Conservation (phyloP, 2,329 filamentous ascomycete species). For the Ramularia endophylla region DNA sequence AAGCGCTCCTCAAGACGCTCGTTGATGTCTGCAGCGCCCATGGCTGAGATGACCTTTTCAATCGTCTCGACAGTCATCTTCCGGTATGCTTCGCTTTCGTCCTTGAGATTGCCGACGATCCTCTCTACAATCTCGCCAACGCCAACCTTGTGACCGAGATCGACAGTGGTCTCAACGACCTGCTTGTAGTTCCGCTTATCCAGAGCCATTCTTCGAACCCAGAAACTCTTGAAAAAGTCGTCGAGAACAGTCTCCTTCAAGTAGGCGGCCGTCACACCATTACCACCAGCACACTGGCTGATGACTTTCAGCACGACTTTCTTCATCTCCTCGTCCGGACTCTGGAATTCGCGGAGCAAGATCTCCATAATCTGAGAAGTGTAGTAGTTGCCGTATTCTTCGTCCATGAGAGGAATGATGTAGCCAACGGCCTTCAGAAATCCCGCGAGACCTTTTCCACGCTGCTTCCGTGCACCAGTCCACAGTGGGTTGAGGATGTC, state of each 20-base stretch:
- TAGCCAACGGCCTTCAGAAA: constrained; percentile 97
- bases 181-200: constrained; percentile 98
- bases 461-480: constrained; percentile 93
- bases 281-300: constrained; percentile 88
- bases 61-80: constrained; percentile 99
- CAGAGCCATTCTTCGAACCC: constrained; percentile 93
- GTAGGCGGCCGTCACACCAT: constrained; percentile 91
- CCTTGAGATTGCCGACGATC: constrained; percentile 92
- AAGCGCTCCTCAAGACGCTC: constrained; percentile 88
- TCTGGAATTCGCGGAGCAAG: constrained; percentile 88
- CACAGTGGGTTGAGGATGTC: constrained; percentile 95
- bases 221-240: constrained; percentile 99
- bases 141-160: constrained; percentile 96
- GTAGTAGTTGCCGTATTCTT: constrained; percentile 99
- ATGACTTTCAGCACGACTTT: constrained; percentile 98
- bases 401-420: constrained; percentile 98
- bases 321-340: constrained; percentile 99
- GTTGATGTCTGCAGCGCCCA: constrained; percentile 90
- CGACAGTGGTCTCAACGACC: constrained; percentile 96
- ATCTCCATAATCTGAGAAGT: constrained; percentile 99
- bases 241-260: constrained; percentile 91
- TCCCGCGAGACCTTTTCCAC: constrained; percentile 89
- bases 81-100: constrained; percentile 94
- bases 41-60: constrained; percentile 88
- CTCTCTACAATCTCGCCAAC: constrained; percentile 90